A percentile compares a stretch with the other conserved stretches of the same genome.
Conservation (phyloP, 2,329 filamentous ascomycete genomes). For the Verticillium nubilum region DNA sequence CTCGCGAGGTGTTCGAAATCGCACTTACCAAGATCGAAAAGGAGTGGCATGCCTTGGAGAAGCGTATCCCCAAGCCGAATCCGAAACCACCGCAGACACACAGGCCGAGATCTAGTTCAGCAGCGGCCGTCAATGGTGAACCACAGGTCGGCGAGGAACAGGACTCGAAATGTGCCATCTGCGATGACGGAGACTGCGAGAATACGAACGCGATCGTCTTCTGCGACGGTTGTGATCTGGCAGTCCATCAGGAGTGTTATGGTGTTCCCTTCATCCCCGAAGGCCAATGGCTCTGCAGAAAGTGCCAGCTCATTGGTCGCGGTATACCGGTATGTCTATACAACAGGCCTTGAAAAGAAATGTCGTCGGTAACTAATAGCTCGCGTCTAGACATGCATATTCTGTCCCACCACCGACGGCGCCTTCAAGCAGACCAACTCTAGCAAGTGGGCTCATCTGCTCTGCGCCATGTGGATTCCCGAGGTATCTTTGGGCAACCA, state of each 20-base stretch:
- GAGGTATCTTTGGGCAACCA: conserved; percentile 94
- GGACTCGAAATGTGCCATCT: conserved; percentile 95
- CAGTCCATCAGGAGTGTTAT: conserved; percentile 98
- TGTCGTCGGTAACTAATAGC: background rate
- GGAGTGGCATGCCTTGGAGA: conserved; percentile 95
- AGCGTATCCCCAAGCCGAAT: conserved; percentile 93
- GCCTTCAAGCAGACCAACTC: conserved; percentile 98
- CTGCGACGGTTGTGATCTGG: conserved; percentile 94
- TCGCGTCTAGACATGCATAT: conserved; percentile 73
- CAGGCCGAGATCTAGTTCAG: conserved; percentile 85
- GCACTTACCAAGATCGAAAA: conserved; percentile 99
- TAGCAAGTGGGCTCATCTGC: conserved; percentile 92
- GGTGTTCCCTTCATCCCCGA: conserved; percentile 98
- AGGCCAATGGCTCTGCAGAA: conserved; percentile 95
- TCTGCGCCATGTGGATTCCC: conserved; percentile 98
- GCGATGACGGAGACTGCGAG: conserved; percentile 98
- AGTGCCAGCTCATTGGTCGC: conserved; percentile 91
- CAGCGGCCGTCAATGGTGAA: conserved; percentile 92
- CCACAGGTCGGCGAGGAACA: conserved; percentile 84
- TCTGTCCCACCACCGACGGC: conserved; percentile 95
- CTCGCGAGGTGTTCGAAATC: conserved; percentile 92
- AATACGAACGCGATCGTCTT: conserved; percentile 99
- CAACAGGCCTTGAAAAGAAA: background rate
- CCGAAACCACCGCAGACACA: conserved; percentile 95
- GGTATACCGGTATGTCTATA: conserved; percentile 66